Evolutionary conservation across 2,329 filamentous ascomycete genomes (phyloP), one percentile per base, ranked within the genome.

Genomic region (Colletotrichum sp.): DNA sequence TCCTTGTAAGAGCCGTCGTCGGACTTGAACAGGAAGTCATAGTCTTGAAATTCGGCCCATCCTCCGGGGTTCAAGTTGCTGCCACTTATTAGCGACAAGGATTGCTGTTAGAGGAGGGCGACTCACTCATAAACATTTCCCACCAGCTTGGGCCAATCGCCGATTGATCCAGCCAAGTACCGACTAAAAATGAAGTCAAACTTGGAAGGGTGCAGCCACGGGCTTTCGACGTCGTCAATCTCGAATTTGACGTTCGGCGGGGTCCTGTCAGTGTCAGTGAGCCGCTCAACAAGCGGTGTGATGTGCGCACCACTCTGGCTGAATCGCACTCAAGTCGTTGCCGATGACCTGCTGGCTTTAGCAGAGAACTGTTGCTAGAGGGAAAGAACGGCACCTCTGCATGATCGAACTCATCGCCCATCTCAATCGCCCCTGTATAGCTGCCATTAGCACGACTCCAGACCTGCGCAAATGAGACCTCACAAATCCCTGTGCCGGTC

Each of bases 211-310:
- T 83, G 84, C 78, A 85, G 82, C 85, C 86, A 87, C 8, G 81
- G 77, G 26, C 89, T 86, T 80, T 92, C 91, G 32, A 90, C 89
- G 80, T 94, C 92, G 81, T 94, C 92, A 34, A 94, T 89, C 73
- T 92, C 87, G 78, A 94, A 94, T 74, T 89, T 88, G 73, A 92
- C 90, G 78, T 94, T 94, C 26, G 87, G 89, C 0, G 94, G 94
- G 1, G 95, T 79, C 79, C 63, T 72, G 26, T 52, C 44, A 52
- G 18, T 49, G n/a, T n/a, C 16, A 30, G 59, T 34, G 8, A 1
- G 9, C 1, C 6, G 36, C 16, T 64, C 1, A 6, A 15, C 30
- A 24, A 36, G 28, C 59, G 16, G 8, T 62, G 28, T 30, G 28
- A 30, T 13, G 24, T n/a, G 13, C 21, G 7, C 59, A 72, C 63